Evolutionary conservation across 2,329 filamentous ascomycete species (phyloP), one percentile per base, ranked within the genome.

Genomic region (Escovopsis sp.): DNA sequence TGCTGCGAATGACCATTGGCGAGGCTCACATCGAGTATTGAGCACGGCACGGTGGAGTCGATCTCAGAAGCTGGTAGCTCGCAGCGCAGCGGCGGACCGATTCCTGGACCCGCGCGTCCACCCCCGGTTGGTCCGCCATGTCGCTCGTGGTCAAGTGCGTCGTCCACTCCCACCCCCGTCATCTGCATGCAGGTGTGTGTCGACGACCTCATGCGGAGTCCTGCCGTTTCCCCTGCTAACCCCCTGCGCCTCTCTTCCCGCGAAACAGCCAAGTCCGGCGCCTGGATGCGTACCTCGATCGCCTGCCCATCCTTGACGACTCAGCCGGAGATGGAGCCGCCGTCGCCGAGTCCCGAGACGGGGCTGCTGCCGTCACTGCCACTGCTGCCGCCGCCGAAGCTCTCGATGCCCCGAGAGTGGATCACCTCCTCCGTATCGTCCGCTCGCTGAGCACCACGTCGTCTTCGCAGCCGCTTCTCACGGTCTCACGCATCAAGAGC

Each of bases 401-500:
- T 31, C 52, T 71, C 34, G 57, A 67, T 41, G 68, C 66, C 15
- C 64, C 68, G 18, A 60, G 72, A 35, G 59, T 78, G 45, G 59
- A 72, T 53, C 65, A 76, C 35, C 61, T 92, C 27, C 69, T 86
- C 44, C 62, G 60, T 38, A 70, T 86, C 36, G 72, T 83, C 48
- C 78, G 79, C 54, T 64, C 73, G 3, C 59, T 93, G 12, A 87
- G 82, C 15, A 73, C 78, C 4, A 74, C 74, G 2, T 72, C 78
- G 1, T 72, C 74, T 3, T 72, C 76, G 5, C 67, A 70, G 35
- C 62, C 73, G 23, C 60, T 82, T 6, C 58, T 86, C n/a, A 59
- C 72, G 3, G 55, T 72, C 16, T 58, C 62, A 36, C 68, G 68
- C 17, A 72, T 93, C 39, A 66, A 66, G 39, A 56, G 58, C 12